phyloP scores from a whole-genome alignment of 2,329 filamentous ascomycete species.

The Neobulgaria alba region DNA sequence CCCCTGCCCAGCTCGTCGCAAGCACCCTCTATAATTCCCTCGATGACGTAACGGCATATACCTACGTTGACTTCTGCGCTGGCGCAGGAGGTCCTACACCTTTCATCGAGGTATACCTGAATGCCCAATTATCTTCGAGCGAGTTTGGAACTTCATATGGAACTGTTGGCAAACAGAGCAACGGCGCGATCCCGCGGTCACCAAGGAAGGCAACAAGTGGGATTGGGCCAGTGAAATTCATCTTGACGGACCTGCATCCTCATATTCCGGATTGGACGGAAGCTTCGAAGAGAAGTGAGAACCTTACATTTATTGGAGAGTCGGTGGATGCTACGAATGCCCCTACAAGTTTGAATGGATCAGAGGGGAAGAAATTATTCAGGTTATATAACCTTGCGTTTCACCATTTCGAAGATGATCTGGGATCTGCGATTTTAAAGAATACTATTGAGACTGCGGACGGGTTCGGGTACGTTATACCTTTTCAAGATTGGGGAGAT shows the following conservation, averaged over 20 bases:
- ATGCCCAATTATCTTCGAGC: constrained; percentile 33
- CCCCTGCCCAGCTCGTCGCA: constrained; percentile 54
- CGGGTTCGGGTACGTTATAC: constrained; percentile 45
- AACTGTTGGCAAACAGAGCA: constrained; percentile 8
- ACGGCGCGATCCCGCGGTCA: constrained; percentile 16
- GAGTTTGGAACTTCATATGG: constrained; percentile 21
- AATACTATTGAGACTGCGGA: constrained; percentile 57
- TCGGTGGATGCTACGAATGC: constrained; percentile 58
- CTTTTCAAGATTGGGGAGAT: background rate
- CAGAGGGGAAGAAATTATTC: constrained; percentile 45
- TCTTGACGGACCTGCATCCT: constrained; percentile 59
- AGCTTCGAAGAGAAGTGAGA: constrained; percentile 41
- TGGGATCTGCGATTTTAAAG: constrained; percentile 51
- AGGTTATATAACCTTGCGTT: constrained; percentile 67
- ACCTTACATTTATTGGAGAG: constrained; percentile 50
- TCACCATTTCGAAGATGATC: constrained; percentile 63
- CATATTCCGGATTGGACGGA: constrained; percentile 51
- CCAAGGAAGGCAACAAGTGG: constrained; percentile 10
- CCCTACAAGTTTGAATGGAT: constrained; percentile 39
- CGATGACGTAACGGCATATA: constrained; percentile 41
- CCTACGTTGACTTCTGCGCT: constrained; percentile 68
- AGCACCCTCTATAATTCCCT: constrained; percentile 45
- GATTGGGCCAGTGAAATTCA: constrained; percentile 42
- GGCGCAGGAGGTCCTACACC: constrained; percentile 66
- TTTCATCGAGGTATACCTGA: constrained; percentile 51